Base-by-base conservation (phyloP, 116 monocot species). In the Iris pallida region DNA sequence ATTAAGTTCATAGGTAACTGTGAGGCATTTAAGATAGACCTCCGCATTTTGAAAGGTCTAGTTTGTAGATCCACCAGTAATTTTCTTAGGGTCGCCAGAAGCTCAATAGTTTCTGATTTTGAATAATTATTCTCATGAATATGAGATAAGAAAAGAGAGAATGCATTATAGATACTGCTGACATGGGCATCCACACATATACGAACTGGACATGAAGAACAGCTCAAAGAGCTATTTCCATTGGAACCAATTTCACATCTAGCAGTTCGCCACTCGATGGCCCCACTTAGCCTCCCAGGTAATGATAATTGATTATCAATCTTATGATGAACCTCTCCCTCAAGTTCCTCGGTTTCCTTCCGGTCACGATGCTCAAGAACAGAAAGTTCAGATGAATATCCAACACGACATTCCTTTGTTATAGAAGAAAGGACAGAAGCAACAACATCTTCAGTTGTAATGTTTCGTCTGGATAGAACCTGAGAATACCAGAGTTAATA, bases 271-370 rank as follows among this genome's bases (percentile, higher is more conserved):
- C 95, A 96, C 62, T 89, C 92, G 57, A 79, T 58, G 42, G 89
- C 73, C 15, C 95, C 91, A 77, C 92, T 91, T 81, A 82, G 86
- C 77, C 95, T 91, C 61, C 91, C 95, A 48, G 95, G 95, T 73
- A 95, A 74, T 47, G 82, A 72, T 57, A 78, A 1, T 11, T 71
- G 81, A 61, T 68, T 20, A 76, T 80, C 79, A 64, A 15, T 16
- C 45, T 72, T 7, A 68, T 64, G 51, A 85, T 79, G 68, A 54
- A 76, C 17, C 51, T 17, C 59, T 45, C 41, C 69, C 69, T 85
- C 80, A 53, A 96, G 89, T 71, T 96, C 89, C 72, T 91, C 73
- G 20, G 59, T 45, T 81, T 95, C 95, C 42, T 74, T 80, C 55
- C 55, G 59, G 45, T 91, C 86, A 18, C 79, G 79, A 46, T 61